phyloP scores from a whole-genome alignment of 306 rosid genomes.

The Inga leiocalycina region DNA sequence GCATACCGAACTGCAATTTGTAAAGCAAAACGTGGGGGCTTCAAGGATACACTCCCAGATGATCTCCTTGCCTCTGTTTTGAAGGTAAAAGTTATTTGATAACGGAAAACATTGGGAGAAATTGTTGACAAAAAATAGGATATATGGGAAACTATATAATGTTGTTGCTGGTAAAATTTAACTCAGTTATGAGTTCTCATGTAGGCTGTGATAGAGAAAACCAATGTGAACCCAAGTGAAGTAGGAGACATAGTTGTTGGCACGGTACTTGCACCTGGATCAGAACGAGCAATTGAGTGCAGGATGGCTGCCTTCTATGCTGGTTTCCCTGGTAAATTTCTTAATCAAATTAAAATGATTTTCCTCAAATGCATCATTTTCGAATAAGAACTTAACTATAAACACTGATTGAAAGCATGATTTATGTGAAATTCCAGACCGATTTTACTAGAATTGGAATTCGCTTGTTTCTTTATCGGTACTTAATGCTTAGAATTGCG shows the following conservation, averaged over 20 bases:
- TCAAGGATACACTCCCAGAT: conserved; percentile 90
- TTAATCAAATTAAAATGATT: not conserved
- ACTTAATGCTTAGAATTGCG: conserved; percentile 22
- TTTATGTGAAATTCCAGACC: conserved; percentile 10
- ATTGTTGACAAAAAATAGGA: not conserved
- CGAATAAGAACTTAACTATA: not conserved
- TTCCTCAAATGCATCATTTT: not conserved
- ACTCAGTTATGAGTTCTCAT: conserved; percentile 28
- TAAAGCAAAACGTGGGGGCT: conserved; percentile 83
- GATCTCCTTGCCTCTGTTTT: conserved; percentile 86
- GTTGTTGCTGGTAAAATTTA: conserved; percentile 20
- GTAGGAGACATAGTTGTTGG: conserved; percentile 93
- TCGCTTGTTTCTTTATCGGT: not conserved
- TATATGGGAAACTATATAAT: conserved; percentile 16
- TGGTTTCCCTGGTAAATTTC: conserved; percentile 81
- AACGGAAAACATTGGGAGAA: not conserved
- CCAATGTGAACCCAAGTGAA: conserved; percentile 77
- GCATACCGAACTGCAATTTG: conserved; percentile 89
- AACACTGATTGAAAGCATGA: not conserved
- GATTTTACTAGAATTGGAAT: not conserved
- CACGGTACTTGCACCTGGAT: conserved; percentile 87
- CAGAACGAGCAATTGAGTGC: conserved; percentile 84
- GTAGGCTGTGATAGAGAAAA: conserved; percentile 80
- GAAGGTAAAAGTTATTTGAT: conserved; percentile 53
- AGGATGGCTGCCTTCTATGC: conserved; percentile 92